phyloP scores from a whole-genome alignment of 345 rosid genomes.

The Melastoma malabathricum region DNA sequence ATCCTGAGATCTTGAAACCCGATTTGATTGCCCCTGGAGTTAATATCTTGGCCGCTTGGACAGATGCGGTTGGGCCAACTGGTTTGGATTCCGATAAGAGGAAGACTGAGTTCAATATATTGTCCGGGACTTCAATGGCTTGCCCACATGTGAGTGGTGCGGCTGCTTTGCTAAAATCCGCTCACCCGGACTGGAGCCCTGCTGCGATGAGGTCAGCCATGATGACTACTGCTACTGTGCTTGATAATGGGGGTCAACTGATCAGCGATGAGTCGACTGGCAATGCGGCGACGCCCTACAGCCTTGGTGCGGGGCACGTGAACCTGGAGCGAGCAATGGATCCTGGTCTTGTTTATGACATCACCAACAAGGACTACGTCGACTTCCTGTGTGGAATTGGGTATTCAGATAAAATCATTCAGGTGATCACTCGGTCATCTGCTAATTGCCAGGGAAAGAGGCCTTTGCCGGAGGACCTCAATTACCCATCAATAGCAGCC shows the following conservation, averaged over 20 bases:
- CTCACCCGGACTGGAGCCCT: constrained; percentile 70
- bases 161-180: constrained; percentile 71
- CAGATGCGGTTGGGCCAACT: constrained; percentile 57
- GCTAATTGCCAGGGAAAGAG: constrained; percentile 40
- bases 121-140: constrained; percentile 86
- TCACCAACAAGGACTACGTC: constrained; percentile 47
- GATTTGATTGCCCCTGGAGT: constrained; percentile 75
- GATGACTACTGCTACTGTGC: constrained; percentile 67
- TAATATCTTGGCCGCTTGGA: constrained; percentile 83
- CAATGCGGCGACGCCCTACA: constrained; percentile 44
- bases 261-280: constrained; percentile 71
- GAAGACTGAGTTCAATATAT: constrained; percentile 63
- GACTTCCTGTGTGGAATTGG: constrained; percentile 57
- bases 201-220: constrained; percentile 62
- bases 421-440: constrained; percentile 52
- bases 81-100: constrained; percentile 52
- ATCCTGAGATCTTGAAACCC: constrained; percentile 64
- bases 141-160: constrained; percentile 78
- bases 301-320: constrained; percentile 57
- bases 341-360: constrained; percentile 66
- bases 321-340: constrained; percentile 64
- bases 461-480: constrained; percentile 52
- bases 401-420: constrained; percentile 48
- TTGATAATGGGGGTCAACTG: constrained; percentile 29
- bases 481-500: constrained; percentile 73